Base-by-base conservation (phyloP, 805 yeast species). In the Candida dajiaensis region DNA sequence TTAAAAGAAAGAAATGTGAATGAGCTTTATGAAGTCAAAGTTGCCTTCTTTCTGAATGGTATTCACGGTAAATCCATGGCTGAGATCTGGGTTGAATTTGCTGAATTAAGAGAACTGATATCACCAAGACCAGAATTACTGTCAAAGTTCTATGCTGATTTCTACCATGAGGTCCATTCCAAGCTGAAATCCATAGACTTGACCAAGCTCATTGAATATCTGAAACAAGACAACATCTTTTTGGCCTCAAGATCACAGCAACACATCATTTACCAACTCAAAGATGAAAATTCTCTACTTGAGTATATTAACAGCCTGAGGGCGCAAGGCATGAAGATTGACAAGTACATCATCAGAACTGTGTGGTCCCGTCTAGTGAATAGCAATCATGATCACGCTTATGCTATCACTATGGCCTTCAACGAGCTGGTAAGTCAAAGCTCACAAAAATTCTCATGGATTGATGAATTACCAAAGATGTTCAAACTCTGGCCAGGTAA, bases 131-230 rank as follows among this genome's bases (percentile, higher is more conserved):
- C 37, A 21, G 35, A 37, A 16, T 15, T 16, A 15, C 20, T 42
- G 10, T 13, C 23, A n/a, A 13, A 36, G 4, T 9, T 36, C 3
- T 36, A 36, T 20, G 25, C 18, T 3, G 11, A 20, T 11, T 20
- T 36, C 39, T 36, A 40, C 15, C 16, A 31, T 5, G 52, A 50
- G 16, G 49, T 53, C 6, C 39, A 41, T 36, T 40, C 44, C 20
- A 49, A 36, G 21, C 45, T 56, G 51, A 38, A 22, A 10, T 21
- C 49, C 13, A 21, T 38, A 2, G 56, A 56, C 20, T 22, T 50
- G 28, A 11, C 37, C 9, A 43, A 28, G 20, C 53, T 48, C 20
- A 12, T 51, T 8, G 20, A 39, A 10, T 18, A 47, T 20, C 44
- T 55, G 48, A 43, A 47, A 8, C 35, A 47, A 4, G 48, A 42